Base-by-base conservation (phyloP, 371 early-diverging fungal genomes). In the Mortierella sp. region DNA sequence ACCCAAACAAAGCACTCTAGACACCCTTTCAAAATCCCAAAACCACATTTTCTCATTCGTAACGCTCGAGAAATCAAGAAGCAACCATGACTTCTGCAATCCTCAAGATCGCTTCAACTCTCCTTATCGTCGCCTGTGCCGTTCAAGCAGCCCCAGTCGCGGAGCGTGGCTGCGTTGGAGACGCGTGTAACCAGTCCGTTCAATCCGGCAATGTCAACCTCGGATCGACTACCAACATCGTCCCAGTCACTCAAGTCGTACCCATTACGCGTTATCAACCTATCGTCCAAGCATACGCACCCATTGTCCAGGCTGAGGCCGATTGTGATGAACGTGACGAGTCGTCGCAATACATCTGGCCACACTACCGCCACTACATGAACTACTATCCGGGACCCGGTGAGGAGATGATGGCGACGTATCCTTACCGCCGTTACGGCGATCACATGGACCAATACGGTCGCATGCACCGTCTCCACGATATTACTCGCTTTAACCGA, bases 211-310 rank as follows among this genome's bases (percentile, higher is more conserved):
- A 55, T 11, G 72, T 75, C 47, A 24, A 32, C 3, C 33, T 66
- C 19, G 76, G 76, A 3, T 74, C 76, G 22, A 47, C 63, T 47
- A 75, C 81, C 50, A 63, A 65, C 57, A 38, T 80, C 22, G 22
- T 43, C 32, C 81, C 81, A 10, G 66, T 69, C 48, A 75, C 76
- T 0, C 58, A 80, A 15, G 63, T 80, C 52, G 70, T 38, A 4
- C 75, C 80, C 28, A 68, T 80, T 63, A 74, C 76, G n/a, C 81
- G 76, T n/a, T 71, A 72, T 55, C 76, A 80, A 16, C 81, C 81
- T 53, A 36, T 68, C n/a, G 69, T 80, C 53, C 66, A 80, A 53
- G n/a, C 62, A 21, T 65, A 67, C 19, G 53, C 75, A 1, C 75
- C 81, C 0, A 38, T 80, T 13, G 75, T 80, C 62, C 63, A 80